Percentiles rank a stretch among this genome's conserved stretches.
Conservation (phyloP, 2,329 filamentous ascomycete species). For the Epichloe amarillans region DNA sequence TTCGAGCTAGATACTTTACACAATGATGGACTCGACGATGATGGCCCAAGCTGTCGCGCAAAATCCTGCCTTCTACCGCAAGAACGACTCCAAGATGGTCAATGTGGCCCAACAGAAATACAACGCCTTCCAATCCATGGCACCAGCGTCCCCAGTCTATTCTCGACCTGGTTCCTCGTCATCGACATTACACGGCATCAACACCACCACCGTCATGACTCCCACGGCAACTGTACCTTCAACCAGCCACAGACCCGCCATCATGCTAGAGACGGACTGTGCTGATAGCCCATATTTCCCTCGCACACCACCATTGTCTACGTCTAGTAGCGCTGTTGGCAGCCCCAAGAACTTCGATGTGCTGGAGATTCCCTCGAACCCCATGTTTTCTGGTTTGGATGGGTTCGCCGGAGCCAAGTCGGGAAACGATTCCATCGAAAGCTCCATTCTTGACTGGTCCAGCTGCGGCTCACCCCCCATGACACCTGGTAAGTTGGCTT, state of each 20-base stretch:
- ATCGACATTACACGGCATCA: constrained; percentile 37
- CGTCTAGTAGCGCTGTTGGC: constrained; percentile 71
- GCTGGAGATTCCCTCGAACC: constrained; percentile 71
- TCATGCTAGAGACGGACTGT: constrained; percentile 68
- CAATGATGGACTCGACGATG: constrained; percentile 50
- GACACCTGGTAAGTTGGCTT: constrained; percentile 64
- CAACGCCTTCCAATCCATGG: constrained; percentile 37
- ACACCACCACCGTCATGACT: constrained; percentile 52
- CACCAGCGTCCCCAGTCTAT: constrained; percentile 48
- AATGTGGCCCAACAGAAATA: constrained; percentile 6
- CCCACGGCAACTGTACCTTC: constrained; percentile 65
- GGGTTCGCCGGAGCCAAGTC: constrained; percentile 53
- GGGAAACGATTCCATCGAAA: constrained; percentile 58
- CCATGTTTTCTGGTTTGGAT: constrained; percentile 61
- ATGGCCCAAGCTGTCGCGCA: constrained; percentile 52
- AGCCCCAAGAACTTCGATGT: constrained; percentile 71
- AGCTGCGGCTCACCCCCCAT: constrained; percentile 69
- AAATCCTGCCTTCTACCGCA: constrained; percentile 79
- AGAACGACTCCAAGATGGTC: constrained; percentile 56
- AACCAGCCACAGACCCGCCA: constrained; percentile 61
- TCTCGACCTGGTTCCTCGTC: constrained; percentile 51
- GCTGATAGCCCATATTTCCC: constrained; percentile 61
- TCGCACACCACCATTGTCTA: constrained; percentile 75
- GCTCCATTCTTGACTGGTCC: constrained; percentile 65
- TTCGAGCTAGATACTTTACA: neutral